phyloP scores from a whole-genome alignment of 768 basidiomycete genomes.

The Lactarius tabidus region DNA sequence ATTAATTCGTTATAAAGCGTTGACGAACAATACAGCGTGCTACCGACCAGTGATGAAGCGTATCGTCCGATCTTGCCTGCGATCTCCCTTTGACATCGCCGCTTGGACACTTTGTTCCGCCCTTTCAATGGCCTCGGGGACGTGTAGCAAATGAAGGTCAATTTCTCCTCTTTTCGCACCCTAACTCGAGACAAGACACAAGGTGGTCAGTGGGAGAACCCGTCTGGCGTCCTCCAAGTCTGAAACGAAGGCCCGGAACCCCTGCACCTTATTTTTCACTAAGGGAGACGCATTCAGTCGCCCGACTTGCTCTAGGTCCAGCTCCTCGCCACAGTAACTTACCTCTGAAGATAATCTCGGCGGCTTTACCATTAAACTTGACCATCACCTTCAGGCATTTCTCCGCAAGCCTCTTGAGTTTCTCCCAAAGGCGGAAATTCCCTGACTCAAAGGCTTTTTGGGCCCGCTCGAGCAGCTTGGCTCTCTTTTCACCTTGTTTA shows the following conservation, averaged over 20 bases:
- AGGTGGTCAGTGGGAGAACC: background rate
- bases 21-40: background rate
- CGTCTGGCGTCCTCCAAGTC: background rate
- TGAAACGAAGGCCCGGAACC: background rate
- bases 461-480: background rate
- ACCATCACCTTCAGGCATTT: background rate
- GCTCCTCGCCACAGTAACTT: background rate
- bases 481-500: background rate
- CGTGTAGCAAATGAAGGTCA: background rate
- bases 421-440: background rate
- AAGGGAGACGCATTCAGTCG: background rate
- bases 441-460: background rate
- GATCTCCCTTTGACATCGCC: background rate
- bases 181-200: background rate
- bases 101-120: background rate
- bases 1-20: background rate
- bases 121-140: background rate
- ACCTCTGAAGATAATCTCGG: background rate
- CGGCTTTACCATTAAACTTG: background rate
- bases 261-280: background rate
- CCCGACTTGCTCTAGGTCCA: background rate
- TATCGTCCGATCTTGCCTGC: background rate
- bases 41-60: constrained; percentile 4
- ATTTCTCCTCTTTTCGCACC: background rate
- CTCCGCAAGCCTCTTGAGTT: background rate